Evolutionary conservation across 2,329 filamentous ascomycete genomes (phyloP), one percentile per base, ranked within the genome.

Genomic region (Peltaster fructicola): DNA sequence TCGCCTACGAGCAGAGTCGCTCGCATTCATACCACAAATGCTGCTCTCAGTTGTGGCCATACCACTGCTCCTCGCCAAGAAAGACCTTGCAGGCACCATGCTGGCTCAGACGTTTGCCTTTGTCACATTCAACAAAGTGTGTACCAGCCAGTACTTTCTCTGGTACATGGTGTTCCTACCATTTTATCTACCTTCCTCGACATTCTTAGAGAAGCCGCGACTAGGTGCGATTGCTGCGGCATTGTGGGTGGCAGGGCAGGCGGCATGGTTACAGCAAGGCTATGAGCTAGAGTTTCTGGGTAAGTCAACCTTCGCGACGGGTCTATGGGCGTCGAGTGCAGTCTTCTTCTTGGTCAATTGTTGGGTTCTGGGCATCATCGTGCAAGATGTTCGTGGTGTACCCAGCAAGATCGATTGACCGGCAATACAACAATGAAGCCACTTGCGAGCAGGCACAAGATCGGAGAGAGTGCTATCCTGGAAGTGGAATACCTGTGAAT

Each of bases 71-170:
- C 55, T 92, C 11, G 79, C 80, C 9, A 90, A 85, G 48, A 76
- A 70, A 39, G 73, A 88, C 40, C 63, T 98, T 0, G 64, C 84
- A 1, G 68, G 72, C 0, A 74, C 79, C 4, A 84, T 95, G 78
- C 66, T 95, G 33, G 81, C 80, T 4, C 88, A 98, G 53, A 95
- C 88, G 0, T 92, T 93, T 53, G 80, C 85, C 1, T 98, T 98
- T 51, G 88, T 95, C 4, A 74, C 82, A 0, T 95, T 95, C 41
- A 98, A 98, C 57, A 98, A 98, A 57, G 88, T 98, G 33, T 95
- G 85, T 63, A 98, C 88, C 3, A 92, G 82, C 44, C 85, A 92
- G 81, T 98, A 98, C 50, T 98, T 98, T 51, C 66, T 98, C 24
- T 98, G 88, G 88, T 95, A 98, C 52, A 73, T 93, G 52, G 69